A percentile compares a stretch with the other conserved stretches of the same genome.
Evolutionary conservation across 2,329 filamentous ascomycete genomes (phyloP).

Genomic region (Calonectria crousiana): DNA sequence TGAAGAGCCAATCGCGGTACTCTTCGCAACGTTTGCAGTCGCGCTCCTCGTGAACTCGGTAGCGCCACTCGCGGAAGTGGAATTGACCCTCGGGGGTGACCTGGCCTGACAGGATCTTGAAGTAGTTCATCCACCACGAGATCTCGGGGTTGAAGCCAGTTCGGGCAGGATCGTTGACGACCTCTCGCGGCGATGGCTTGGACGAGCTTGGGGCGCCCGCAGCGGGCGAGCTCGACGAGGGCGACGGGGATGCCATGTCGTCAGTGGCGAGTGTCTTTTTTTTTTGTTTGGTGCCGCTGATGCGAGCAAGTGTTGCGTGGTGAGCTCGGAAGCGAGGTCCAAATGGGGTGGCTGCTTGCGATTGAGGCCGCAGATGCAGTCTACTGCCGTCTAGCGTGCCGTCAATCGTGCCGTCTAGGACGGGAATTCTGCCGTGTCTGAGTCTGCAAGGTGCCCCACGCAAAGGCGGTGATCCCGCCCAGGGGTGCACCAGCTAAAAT

Average conservation of each 20-base stretch:
- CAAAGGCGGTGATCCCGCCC: slow-evolving; percentile 37
- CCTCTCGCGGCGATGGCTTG: slow-evolving; percentile 45
- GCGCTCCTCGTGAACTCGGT: slow-evolving; percentile 78
- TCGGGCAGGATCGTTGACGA: slow-evolving; percentile 69
- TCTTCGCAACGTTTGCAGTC: slow-evolving; percentile 88
- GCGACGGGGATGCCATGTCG: slow-evolving; percentile 38
- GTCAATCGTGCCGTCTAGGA: background rate
- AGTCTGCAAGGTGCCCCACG: background rate
- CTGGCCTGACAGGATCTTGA: slow-evolving; percentile 81
- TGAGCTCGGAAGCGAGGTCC: background rate
- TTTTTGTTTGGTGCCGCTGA: background rate
- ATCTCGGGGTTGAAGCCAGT: slow-evolving; percentile 73
- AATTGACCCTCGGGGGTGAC: slow-evolving; percentile 77
- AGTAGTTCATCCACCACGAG: slow-evolving; percentile 85
- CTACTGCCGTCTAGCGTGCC: slow-evolving; percentile 3
- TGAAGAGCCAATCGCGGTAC: slow-evolving; percentile 85
- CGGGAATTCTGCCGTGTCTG: slow-evolving; percentile 31
- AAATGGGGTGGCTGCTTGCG: background rate
- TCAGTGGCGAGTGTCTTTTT: background rate
- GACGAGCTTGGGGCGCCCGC: slow-evolving; percentile 28
- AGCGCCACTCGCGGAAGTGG: slow-evolving; percentile 83
- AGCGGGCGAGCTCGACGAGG: slow-evolving; percentile 26
- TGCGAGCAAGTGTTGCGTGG: background rate
- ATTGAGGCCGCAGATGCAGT: background rate
- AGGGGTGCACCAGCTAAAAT: slow-evolving; percentile 1